Base-by-base conservation (phyloP, 2,329 filamentous ascomycete genomes). In the Coniosporium tulheliwenetii region DNA sequence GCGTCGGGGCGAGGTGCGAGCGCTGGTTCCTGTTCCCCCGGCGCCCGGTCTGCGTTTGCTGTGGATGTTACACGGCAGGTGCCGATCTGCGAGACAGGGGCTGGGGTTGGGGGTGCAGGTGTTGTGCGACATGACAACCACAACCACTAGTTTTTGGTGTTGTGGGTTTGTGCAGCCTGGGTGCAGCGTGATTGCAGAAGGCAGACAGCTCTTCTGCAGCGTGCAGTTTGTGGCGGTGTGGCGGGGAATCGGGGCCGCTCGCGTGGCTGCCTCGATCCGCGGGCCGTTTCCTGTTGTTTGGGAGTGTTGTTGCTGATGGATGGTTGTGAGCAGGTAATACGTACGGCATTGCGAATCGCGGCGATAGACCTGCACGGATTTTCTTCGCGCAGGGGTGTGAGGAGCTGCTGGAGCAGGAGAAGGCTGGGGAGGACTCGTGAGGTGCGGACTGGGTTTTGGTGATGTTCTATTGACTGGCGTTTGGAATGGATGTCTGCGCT, bases 311-410 rank as follows among this genome's bases (percentile, higher is more conserved):
- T 12, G 16, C 36, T 37, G 2, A 37, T 19, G 8, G 5, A 2
- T 29, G 14, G n/a, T 5, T 37, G 5, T 44, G 30, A 26, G 19
- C 47, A 95, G 89, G 89, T 39, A 96, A 96, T 56, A 82, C 85
- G 51, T 98, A 98, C 62, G 83, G 81, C 54, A 94, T 98, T 52
- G 70, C 71, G 41, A 98, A 96, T 59, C 77, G 85, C 42, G 77
- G 78, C 52, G 71, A 80, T 46, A 67, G 70, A 45, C 72, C 77
- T 4, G 83, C 85, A 4, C 76, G 82, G 33, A 71, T 96, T 38
- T 96, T 96, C 66, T 98, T 96, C 60, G 79, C 86, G 1, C 91
- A 98, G 59, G 89, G 81, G 5, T 89, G 81, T 59, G 84, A 79
- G 46, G 49, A 53, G 10, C 50, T 53, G 10, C 41, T 40, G 26